A percentile compares a stretch with the other conserved stretches of the same genome.
Evolutionary conservation across 78 protist species (phyloP).

Genomic region (Cyanophora paradoxa): DNA sequence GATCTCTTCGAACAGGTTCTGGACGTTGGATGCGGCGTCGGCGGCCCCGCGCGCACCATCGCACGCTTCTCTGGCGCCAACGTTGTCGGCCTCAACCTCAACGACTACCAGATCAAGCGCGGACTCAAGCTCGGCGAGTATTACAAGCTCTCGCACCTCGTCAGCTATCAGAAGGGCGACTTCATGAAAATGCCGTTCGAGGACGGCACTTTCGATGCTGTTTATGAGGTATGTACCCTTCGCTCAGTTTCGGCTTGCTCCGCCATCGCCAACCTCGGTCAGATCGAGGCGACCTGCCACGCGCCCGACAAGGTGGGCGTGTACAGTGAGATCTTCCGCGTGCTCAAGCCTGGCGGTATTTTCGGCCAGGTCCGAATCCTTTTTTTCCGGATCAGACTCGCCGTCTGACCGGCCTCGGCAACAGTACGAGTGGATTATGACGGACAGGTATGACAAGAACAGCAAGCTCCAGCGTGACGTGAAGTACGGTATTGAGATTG

Average conservation of each 20-base stretch:
- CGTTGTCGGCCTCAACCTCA: conserved; percentile 76
- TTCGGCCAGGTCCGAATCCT: conserved; percentile 29
- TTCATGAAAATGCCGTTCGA: conserved; percentile 62
- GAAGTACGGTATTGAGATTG: conserved; percentile 67
- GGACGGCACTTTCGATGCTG: conserved; percentile 70
- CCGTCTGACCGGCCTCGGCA: background rate
- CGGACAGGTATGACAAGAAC: conserved; percentile 59
- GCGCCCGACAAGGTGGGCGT: conserved; percentile 60
- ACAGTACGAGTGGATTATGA: conserved; percentile 74
- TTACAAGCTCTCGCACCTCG: too few species aligned
- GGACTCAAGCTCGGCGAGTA: too few species aligned
- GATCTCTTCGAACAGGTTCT: background rate
- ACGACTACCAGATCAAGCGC: conserved; percentile 69
- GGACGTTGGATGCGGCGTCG: conserved; percentile 94
- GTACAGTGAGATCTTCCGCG: conserved; percentile 66
- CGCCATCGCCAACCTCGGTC: too few species aligned
- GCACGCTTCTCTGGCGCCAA: conserved; percentile 75
- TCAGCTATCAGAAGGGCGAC: too few species aligned
- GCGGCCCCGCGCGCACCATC: conserved; percentile 80
- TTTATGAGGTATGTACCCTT: conserved; percentile 4
- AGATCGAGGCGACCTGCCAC: conserved; percentile 90
- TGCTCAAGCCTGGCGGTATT: conserved; percentile 78
- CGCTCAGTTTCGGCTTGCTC: background rate
- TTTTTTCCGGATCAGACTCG: background rate
- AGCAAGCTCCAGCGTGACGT: conserved; percentile 56